Percentiles rank a stretch among this genome's conserved stretches.
phyloP scores from a whole-genome alignment of 495 filamentous ascomycete genomes.

The Pseudomonodictys pantanalensis region DNA sequence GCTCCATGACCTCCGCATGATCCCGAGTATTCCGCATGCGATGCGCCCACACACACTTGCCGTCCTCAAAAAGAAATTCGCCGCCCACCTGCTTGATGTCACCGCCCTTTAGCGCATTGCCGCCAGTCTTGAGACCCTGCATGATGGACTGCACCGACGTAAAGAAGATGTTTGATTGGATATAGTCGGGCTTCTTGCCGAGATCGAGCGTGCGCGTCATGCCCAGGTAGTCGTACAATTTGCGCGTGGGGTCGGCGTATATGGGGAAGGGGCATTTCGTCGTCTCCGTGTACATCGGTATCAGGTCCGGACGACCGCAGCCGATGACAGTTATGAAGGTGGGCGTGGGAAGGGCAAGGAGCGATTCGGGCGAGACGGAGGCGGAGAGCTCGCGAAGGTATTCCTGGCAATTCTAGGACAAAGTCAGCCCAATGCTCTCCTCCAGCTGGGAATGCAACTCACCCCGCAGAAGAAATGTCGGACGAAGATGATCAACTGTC shows the following conservation, averaged over 20 bases:
- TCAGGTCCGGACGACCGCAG: slow-evolving; percentile 72
- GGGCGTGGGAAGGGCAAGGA: slow-evolving; percentile 50
- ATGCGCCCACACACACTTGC: slow-evolving; percentile 73
- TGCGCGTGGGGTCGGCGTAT: slow-evolving; percentile 70
- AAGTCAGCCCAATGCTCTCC: slow-evolving; percentile 9
- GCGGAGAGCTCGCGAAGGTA: slow-evolving; percentile 64
- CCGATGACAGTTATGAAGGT: slow-evolving; percentile 73
- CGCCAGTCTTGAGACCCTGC: slow-evolving; percentile 55
- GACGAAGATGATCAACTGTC: slow-evolving; percentile 75
- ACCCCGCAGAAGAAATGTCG: slow-evolving; percentile 90
- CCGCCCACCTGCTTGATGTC: slow-evolving; percentile 72
- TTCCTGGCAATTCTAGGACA: slow-evolving; percentile 64
- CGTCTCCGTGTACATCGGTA: slow-evolving; percentile 61
- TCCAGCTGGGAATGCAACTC: slow-evolving; percentile 41
- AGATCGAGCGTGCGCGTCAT: slow-evolving; percentile 64
- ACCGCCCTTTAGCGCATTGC: slow-evolving; percentile 62
- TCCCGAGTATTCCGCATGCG: slow-evolving; percentile 78
- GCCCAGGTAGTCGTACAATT: slow-evolving; percentile 67
- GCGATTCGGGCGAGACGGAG: slow-evolving; percentile 57
- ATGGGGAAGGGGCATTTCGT: slow-evolving; percentile 74
- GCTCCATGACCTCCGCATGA: slow-evolving; percentile 65
- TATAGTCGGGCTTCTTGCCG: slow-evolving; percentile 66
- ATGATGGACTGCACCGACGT: slow-evolving; percentile 51
- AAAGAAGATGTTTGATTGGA: slow-evolving; percentile 50
- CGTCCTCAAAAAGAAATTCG: slow-evolving; percentile 78